Base-by-base conservation (phyloP, 331 rosid species). In the Quercus phellos region DNA sequence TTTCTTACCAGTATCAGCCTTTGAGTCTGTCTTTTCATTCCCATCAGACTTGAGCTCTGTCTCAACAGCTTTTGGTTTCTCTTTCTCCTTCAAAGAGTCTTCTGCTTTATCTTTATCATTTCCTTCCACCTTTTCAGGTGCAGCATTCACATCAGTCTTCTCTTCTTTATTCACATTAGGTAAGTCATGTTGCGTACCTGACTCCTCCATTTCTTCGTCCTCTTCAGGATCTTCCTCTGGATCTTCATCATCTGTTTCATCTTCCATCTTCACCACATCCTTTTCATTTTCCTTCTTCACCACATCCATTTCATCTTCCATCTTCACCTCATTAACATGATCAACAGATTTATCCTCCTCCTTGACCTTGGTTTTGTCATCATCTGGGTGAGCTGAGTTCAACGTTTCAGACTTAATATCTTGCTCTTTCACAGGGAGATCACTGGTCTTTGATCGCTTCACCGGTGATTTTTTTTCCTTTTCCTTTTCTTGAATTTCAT, bases 201-300 rank as follows among this genome's bases (percentile, higher is more conserved):
- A 84, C 80, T 86, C 89, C 55, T 84, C 97, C 89, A 86, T 87
- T 84, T 91, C 96, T 75, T 84, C 97, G 12, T 82, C 79, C 76
- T 92, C 98, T 85, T 95, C 99, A 6, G 96, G 94, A 73, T 92
- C 97, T 78, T 90, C 94, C 79, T 93, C 98, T 16, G 90, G 91
- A 51, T 94, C 98, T 79, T 93, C 97, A 24, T 87, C 94, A 42
- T 93, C 96, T 30, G 89, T 83, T 81, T 66, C 89, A 68, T 85
- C 88, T 79, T 85, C 95, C 89, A 79, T 88, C 86, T 86, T 92
- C 55, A 74, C 84, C 74, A 84, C 98, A 34, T 75, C 87, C 30
- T 88, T 84, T 81, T 66, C 89, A 73, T 85, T 87, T 79, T 85
- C 95, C 89, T 77, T 88, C 86, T 86, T 92, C 55, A 73, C 84